These are phyloP conservation scores for Ceratobasidium sp. DNA, from an alignment of 1,284 basidiomycete genomes.

Conservation along the genomic window DNA sequence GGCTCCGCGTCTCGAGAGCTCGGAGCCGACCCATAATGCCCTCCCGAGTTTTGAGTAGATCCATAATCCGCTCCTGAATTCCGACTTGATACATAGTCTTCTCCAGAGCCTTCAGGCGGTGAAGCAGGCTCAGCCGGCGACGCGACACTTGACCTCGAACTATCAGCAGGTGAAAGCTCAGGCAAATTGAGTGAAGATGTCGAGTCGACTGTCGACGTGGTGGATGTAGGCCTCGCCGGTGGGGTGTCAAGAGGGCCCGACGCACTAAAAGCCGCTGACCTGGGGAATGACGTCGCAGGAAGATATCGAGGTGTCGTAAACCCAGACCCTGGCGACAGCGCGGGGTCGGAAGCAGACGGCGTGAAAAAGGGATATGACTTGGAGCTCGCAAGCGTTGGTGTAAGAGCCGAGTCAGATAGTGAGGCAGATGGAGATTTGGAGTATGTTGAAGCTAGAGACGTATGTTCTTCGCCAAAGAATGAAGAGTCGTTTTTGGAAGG, in stretches of 20 bases:
- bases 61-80: no score
- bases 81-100: background rate
- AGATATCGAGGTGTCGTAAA: no score
- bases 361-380: slow-evolving; percentile 9
- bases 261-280: no score
- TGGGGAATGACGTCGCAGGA: background rate
- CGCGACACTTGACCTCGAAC: slow-evolving; percentile 29
- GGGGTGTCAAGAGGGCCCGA: background rate
- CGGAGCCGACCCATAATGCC: no score
- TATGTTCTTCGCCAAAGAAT: background rate
- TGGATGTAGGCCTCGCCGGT: background rate
- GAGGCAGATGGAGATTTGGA: slow-evolving; percentile 4
- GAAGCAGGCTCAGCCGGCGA: slow-evolving; percentile 36
- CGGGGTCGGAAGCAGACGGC: background rate
- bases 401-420: slow-evolving; percentile 11
- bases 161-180: slow-evolving; percentile 34
- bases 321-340: slow-evolving; percentile 10
- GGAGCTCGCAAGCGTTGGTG: slow-evolving; percentile 7
- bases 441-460: slow-evolving; percentile 3
- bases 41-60: no score
- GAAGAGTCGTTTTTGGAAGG: slow-evolving; percentile 2
- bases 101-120: slow-evolving; percentile 15
- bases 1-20: background rate
- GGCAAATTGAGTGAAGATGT: slow-evolving; percentile 33
- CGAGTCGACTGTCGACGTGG: background rate